A percentile compares a stretch with the other conserved stretches of the same genome.
Conservation (phyloP, 768 basidiomycete genomes). For the Macrolepiota fuliginosa region DNA sequence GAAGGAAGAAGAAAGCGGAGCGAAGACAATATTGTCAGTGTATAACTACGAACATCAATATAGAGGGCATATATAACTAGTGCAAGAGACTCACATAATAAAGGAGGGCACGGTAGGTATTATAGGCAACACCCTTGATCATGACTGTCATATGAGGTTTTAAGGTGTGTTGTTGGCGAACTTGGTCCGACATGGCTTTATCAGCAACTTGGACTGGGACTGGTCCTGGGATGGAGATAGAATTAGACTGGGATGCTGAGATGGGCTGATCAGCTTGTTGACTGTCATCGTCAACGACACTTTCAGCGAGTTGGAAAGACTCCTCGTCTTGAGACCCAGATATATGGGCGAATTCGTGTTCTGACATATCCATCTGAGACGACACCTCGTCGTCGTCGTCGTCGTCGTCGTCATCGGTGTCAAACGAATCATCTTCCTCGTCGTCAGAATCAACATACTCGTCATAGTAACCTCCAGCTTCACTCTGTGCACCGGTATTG, state of each 20-base stretch:
- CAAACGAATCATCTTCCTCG: constrained; percentile 52
- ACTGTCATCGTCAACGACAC: constrained; percentile 20
- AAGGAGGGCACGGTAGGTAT: constrained; percentile 46
- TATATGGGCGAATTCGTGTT: constrained; percentile 5
- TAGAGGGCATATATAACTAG: not conserved
- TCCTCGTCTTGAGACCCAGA: constrained; percentile 30
- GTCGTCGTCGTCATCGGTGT: constrained; percentile 31
- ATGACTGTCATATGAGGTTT: constrained; percentile 29
- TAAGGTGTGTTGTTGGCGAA: not conserved
- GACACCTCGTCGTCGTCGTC: constrained; percentile 15
- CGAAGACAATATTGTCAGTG: constrained; percentile 81
- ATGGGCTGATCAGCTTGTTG: not conserved
- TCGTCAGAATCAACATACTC: constrained; percentile 35
- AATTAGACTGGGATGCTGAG: constrained; percentile 1
- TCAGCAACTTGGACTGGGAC: not conserved
- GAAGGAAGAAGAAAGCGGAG: constrained; percentile 78
- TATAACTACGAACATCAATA: constrained; percentile 55
- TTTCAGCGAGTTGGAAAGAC: constrained; percentile 13
- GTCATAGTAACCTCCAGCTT: constrained; percentile 1
- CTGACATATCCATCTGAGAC: constrained; percentile 2
- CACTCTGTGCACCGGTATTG: constrained; percentile 18
- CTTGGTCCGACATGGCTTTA: not conserved
- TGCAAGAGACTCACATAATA: constrained; percentile 62
- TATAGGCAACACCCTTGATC: constrained; percentile 50
- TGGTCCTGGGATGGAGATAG: not conserved